phyloP scores from a whole-genome alignment of 2,329 filamentous ascomycete genomes.

The Thielaviopsis populi region DNA sequence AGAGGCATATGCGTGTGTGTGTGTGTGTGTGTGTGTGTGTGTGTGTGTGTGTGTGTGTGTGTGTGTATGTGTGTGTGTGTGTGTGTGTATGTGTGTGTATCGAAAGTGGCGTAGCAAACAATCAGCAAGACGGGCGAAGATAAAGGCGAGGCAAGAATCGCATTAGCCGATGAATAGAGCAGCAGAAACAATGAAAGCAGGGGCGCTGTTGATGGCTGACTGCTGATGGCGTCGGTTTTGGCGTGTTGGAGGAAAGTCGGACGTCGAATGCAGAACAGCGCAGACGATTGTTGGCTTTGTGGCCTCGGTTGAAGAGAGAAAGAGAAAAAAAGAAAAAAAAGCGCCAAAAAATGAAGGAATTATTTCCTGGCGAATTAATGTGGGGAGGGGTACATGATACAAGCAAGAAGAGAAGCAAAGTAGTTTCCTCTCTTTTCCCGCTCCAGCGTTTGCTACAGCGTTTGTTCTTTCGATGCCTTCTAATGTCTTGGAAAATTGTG shows the following conservation, averaged over 20 bases:
- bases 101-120: not conserved
- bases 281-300: not conserved
- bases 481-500: not conserved
- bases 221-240: not conserved
- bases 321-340: not conserved
- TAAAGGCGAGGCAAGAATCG: not conserved
- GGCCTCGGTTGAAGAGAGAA: not conserved
- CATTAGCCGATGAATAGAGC: not conserved
- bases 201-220: not conserved
- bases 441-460: not conserved
- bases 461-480: not conserved
- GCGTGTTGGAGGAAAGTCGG: not conserved
- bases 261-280: not conserved
- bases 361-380: not conserved
- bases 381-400: not conserved
- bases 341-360: not conserved
- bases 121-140: not conserved
- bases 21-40: no score
- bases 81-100: no score
- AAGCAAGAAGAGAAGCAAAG: not conserved
- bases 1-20: no score
- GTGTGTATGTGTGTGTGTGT: no score
- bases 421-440: conserved; percentile 5
- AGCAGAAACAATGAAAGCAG: not conserved
- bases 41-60: no score